These are phyloP conservation scores for Floccularia luteovirens DNA, from an alignment of 768 basidiomycete genomes.

Conservation along the genomic window DNA sequence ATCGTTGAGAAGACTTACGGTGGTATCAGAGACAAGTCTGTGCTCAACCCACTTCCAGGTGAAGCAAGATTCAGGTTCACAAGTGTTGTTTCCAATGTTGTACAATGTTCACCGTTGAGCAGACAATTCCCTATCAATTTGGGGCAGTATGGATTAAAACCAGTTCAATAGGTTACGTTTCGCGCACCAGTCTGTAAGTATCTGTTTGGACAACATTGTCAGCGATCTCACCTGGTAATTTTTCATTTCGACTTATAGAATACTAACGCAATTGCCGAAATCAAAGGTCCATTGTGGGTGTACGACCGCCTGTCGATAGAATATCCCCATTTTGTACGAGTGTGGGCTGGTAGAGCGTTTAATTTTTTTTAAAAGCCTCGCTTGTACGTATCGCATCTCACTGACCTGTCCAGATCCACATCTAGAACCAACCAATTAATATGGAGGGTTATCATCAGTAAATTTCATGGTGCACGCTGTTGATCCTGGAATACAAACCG, in stretches of 20 bases:
- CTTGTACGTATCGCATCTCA: too few species aligned
- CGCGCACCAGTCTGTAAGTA: conserved; percentile 7
- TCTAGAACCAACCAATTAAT: too few species aligned
- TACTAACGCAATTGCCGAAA: conserved; percentile 25
- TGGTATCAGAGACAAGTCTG: conserved; percentile 27
- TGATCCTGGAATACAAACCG: too few species aligned
- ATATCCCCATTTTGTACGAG: too few species aligned
- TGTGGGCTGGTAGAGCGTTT: too few species aligned
- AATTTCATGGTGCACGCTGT: too few species aligned
- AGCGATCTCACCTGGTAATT: neutral
- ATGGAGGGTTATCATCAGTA: too few species aligned
- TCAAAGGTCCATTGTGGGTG: conserved; percentile 19
- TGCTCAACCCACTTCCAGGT: conserved; percentile 22
- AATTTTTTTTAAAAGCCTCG: too few species aligned
- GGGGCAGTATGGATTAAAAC: neutral
- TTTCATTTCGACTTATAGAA: neutral
- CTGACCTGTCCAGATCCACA: too few species aligned
- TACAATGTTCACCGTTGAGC: conserved; percentile 31
- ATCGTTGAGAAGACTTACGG: too few species aligned
- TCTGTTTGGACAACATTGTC: neutral
- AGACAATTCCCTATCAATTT: conserved; percentile 28
- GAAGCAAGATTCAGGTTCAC: conserved; percentile 19
- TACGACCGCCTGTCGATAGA: too few species aligned
- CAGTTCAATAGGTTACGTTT: neutral
- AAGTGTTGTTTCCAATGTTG: conserved; percentile 28